A percentile compares a stretch with the other conserved stretches of the same genome.
phyloP scores from a whole-genome alignment of 1,139 yeast genomes.

The Suhomyces atakaporum region DNA sequence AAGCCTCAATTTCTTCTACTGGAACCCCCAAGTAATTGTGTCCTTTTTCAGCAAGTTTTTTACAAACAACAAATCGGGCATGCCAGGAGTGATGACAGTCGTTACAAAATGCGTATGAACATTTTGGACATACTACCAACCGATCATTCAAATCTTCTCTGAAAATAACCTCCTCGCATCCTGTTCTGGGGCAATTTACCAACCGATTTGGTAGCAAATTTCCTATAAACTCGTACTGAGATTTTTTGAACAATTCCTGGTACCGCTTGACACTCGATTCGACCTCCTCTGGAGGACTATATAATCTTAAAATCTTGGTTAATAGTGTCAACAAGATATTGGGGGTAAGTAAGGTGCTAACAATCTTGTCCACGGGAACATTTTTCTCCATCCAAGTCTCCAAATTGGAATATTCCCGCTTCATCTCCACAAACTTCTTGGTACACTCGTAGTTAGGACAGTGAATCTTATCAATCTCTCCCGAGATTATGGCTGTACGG shows the following conservation, averaged over 20 bases:
- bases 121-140: constrained; percentile 54
- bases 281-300: constrained; percentile 20
- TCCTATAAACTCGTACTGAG: constrained; percentile 47
- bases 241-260: constrained; percentile 35
- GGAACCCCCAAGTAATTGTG: constrained; percentile 42
- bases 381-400: constrained; percentile 23
- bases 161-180: constrained; percentile 47
- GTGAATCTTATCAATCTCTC: constrained; percentile 55
- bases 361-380: constrained; percentile 13
- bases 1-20: constrained; percentile 40
- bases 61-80: constrained; percentile 54
- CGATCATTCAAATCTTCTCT: constrained; percentile 51
- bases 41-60: constrained; percentile 23
- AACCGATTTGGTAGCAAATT: constrained; percentile 51
- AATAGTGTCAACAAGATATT: constrained; percentile 37
- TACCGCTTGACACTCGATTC: constrained; percentile 36
- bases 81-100: constrained; percentile 69
- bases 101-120: constrained; percentile 61
- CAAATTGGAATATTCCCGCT: constrained; percentile 25
- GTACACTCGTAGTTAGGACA: constrained; percentile 61
- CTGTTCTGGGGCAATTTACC: constrained; percentile 52
- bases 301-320: constrained; percentile 25
- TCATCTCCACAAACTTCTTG: constrained; percentile 21
- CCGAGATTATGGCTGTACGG: constrained; percentile 45
- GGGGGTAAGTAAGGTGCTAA: constrained; percentile 35